phyloP scores from a whole-genome alignment of 2,329 filamentous ascomycete genomes.

The Sporothrix brasiliensis region DNA sequence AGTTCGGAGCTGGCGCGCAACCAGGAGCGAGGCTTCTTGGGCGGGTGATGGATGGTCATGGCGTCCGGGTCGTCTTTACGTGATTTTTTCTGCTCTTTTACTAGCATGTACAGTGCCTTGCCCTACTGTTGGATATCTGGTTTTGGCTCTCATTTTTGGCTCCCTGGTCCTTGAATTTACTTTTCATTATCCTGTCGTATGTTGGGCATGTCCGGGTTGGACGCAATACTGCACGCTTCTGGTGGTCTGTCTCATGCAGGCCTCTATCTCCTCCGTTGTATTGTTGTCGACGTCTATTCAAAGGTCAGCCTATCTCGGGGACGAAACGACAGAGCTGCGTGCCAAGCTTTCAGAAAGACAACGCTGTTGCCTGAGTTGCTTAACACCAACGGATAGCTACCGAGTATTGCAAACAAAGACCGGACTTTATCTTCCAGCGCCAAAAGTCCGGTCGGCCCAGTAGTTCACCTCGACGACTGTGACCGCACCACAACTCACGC shows the following conservation, averaged over 20 bases:
- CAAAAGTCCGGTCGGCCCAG: constrained; percentile 1
- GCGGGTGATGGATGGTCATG: background rate
- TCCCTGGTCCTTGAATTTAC: background rate
- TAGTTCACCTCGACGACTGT: background rate
- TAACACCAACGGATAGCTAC: background rate
- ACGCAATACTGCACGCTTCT: too few species aligned
- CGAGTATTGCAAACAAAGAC: background rate
- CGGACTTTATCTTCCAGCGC: constrained; percentile 10
- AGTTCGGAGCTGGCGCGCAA: constrained; percentile 70
- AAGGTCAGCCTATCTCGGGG: too few species aligned
- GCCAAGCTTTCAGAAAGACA: background rate
- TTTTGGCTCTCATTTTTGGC: background rate
- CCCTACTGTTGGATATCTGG: background rate
- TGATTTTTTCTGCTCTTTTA: background rate
- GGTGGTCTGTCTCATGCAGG: too few species aligned
- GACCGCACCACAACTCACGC: background rate
- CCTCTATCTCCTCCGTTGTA: too few species aligned
- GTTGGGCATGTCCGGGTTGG: too few species aligned
- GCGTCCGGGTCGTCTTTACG: too few species aligned
- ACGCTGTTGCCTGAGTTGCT: background rate
- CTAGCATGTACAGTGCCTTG: background rate
- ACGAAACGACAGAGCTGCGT: too few species aligned
- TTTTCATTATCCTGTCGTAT: background rate
- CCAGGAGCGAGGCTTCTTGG: constrained; percentile 64
- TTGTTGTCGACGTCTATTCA: too few species aligned